phyloP scores from a whole-genome alignment of 192 early-diverging fungal species.

The Coemansia sp. region DNA sequence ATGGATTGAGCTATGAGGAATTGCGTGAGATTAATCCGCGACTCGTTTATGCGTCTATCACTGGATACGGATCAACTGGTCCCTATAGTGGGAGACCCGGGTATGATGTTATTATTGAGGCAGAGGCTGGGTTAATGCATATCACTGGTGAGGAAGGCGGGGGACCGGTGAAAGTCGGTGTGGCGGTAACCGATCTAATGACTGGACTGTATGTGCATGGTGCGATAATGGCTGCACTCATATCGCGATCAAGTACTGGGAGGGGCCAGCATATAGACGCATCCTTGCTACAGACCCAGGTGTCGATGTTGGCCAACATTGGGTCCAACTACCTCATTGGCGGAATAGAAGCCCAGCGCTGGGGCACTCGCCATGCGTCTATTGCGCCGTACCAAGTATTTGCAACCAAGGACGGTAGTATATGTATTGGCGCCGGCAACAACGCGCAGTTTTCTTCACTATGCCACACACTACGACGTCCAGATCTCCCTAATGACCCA shows the following conservation, averaged over 20 bases:
- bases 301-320: slow-evolving; percentile 88
- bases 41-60: slow-evolving; percentile 86
- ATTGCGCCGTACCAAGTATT: slow-evolving; percentile 95
- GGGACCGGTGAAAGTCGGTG: slow-evolving; percentile 91
- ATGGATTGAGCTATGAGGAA: slow-evolving; percentile 79
- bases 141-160: slow-evolving; percentile 90
- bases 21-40: slow-evolving; percentile 70
- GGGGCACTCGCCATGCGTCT: slow-evolving; percentile 87
- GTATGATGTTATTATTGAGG: slow-evolving; percentile 90
- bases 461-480: slow-evolving; percentile 59
- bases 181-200: slow-evolving; percentile 88
- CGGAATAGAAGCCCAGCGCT: slow-evolving; percentile 75
- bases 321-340: slow-evolving; percentile 86
- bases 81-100: slow-evolving; percentile 82
- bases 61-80: slow-evolving; percentile 86
- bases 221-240: slow-evolving; percentile 86
- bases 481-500: slow-evolving; percentile 55
- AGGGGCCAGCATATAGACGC: slow-evolving; percentile 88
- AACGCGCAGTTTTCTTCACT: slow-evolving; percentile 81
- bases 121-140: slow-evolving; percentile 94
- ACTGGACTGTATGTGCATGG: slow-evolving; percentile 89
- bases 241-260: slow-evolving; percentile 67
- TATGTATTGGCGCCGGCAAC: slow-evolving; percentile 93
- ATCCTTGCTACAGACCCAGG: slow-evolving; percentile 87
- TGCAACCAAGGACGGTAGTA: slow-evolving; percentile 72